Evolutionary conservation across 163 green algal species (phyloP).

Genomic region (Chlamydomonas reinhardtii): DNA sequence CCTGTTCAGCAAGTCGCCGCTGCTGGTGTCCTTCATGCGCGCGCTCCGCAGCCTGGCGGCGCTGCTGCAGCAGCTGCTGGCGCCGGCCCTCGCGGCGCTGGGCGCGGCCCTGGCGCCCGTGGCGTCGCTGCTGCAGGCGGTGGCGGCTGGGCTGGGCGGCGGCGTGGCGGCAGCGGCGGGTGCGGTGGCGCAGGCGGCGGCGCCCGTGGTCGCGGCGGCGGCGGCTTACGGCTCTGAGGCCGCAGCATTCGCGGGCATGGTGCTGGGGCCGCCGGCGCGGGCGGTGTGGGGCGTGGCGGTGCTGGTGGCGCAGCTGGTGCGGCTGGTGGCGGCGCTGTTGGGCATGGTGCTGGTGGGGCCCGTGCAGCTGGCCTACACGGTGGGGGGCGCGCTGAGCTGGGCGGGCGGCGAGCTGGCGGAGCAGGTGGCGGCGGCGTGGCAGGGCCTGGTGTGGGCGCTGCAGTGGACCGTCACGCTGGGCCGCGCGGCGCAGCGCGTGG

Average conservation of each 20-base stretch:
- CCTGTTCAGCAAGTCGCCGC: conserved; percentile 82
- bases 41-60: conserved; percentile 52
- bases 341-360: conserved; percentile 27
- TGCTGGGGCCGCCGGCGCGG: conserved; percentile 35
- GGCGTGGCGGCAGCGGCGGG: neutral
- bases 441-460: neutral
- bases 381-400: neutral
- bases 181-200: neutral
- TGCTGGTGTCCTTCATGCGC: conserved; percentile 69
- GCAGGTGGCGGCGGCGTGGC: neutral
- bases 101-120: conserved; percentile 34
- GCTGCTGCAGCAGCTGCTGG: conserved; percentile 48
- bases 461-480: conserved; percentile 23
- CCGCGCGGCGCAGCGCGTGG: conserved; percentile 17
- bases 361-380: conserved; percentile 4
- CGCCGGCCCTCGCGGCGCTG: conserved; percentile 2
- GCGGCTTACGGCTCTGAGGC: neutral
- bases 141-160: neutral
- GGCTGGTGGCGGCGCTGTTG: conserved; percentile 44
- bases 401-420: neutral
- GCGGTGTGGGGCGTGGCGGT: conserved; percentile 27
- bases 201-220: conserved; percentile 3
- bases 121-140: neutral
- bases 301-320: conserved; percentile 51
- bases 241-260: neutral